Conservation (phyloP, 1,284 basidiomycete species). For the Anthracocystis walkeri region DNA sequence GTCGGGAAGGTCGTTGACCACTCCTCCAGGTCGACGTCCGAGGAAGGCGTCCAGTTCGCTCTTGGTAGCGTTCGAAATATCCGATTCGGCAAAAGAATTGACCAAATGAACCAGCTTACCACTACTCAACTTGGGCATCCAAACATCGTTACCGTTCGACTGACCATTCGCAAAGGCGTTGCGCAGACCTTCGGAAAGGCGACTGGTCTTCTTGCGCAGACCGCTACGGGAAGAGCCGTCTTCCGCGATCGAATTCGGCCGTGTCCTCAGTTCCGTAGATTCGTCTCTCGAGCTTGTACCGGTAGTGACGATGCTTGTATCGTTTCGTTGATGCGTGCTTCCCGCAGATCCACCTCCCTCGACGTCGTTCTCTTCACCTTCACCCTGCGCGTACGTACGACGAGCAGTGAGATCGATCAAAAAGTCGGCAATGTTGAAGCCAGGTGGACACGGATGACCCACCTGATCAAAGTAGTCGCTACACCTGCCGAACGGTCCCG, state of each 20-base stretch:
- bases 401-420: slow-evolving; percentile 58
- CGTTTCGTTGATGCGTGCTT: slow-evolving; percentile 12
- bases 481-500: slow-evolving; percentile 80
- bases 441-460: slow-evolving; percentile 87
- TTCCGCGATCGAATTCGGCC: slow-evolving; percentile 75
- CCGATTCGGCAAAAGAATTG: slow-evolving; percentile 78
- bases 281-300: slow-evolving; percentile 42
- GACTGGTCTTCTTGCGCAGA: slow-evolving; percentile 76
- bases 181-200: slow-evolving; percentile 75
- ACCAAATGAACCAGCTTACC: slow-evolving; percentile 80
- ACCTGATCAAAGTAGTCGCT: slow-evolving; percentile 83
- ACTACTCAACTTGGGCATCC: slow-evolving; percentile 67
- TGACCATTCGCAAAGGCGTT: slow-evolving; percentile 72
- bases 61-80: slow-evolving; percentile 76
- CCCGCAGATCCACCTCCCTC: slow-evolving; percentile 17
- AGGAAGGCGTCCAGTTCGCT: slow-evolving; percentile 74
- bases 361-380: slow-evolving; percentile 14
- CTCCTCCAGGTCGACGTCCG: slow-evolving; percentile 47
- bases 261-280: slow-evolving; percentile 73
- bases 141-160: slow-evolving; percentile 71
- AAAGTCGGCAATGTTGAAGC: slow-evolving; percentile 92
- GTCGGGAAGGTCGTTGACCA: slow-evolving; percentile 33
- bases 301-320: slow-evolving; percentile 39
- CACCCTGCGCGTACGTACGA: not conserved
- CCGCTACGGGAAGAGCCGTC: slow-evolving; percentile 30